These are phyloP conservation scores for Septoria petroselini DNA, from an alignment of 2,329 filamentous ascomycete genomes.

Conservation along the genomic window DNA sequence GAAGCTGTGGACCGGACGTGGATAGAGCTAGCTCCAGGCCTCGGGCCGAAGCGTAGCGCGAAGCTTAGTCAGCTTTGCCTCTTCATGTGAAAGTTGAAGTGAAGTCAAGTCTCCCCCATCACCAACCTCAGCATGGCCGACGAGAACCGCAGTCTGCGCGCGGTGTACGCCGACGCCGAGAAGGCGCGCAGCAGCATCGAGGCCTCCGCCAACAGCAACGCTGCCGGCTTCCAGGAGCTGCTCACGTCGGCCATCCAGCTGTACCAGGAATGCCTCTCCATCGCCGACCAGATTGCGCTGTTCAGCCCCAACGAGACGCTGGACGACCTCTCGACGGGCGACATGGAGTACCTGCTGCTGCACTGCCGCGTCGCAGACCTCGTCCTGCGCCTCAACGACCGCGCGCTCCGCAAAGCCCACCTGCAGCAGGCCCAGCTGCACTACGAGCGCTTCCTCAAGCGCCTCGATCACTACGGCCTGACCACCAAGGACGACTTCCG, in stretches of 20 bases:
- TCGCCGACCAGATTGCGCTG: constrained; percentile 68
- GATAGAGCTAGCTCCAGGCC: too few species aligned
- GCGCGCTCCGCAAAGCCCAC: constrained; percentile 58
- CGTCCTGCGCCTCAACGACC: constrained; percentile 62
- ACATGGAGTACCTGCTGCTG: constrained; percentile 78
- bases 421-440: constrained; percentile 63
- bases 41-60: constrained; percentile 2
- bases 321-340: constrained; percentile 81
- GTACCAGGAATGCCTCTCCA: constrained; percentile 69
- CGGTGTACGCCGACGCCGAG: constrained; percentile 55
- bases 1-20: too few species aligned
- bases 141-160: constrained; percentile 54
- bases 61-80: background rate
- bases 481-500: constrained; percentile 63
- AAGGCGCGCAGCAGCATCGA: constrained; percentile 58
- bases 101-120: background rate
- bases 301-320: constrained; percentile 88
- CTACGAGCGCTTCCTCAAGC: constrained; percentile 75
- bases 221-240: constrained; percentile 63
- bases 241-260: constrained; percentile 64
- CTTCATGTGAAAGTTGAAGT: constrained; percentile 5
- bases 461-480: constrained; percentile 75
- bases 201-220: constrained; percentile 61
- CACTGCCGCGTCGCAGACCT: constrained; percentile 78
- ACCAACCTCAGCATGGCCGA: constrained; percentile 40